These are phyloP conservation scores for Lactarius indigo DNA, from an alignment of 768 basidiomycete species.

Conservation along the genomic window DNA sequence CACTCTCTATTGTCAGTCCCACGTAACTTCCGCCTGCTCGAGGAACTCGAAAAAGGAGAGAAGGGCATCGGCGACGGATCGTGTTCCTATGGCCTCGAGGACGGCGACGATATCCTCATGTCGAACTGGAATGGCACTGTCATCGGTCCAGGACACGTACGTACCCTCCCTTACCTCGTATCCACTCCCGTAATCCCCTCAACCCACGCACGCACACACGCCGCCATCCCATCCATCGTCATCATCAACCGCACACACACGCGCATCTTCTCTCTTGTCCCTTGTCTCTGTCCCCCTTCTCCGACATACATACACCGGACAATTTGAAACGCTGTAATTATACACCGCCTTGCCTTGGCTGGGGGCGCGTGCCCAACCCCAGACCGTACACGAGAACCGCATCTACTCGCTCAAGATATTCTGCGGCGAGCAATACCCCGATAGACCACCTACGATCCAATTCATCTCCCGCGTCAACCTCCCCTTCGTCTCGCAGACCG, in stretches of 20 bases:
- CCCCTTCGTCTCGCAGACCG: conserved; percentile 75
- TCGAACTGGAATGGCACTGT: conserved; percentile 98
- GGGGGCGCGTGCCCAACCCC: conserved; percentile 6
- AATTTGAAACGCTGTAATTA: neutral
- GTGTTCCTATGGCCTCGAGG: conserved; percentile 94
- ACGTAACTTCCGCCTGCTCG: conserved; percentile 92
- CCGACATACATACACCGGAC: neutral
- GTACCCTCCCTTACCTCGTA: conserved; percentile 32
- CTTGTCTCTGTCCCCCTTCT: neutral
- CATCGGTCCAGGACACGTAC: conserved; percentile 94
- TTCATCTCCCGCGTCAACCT: conserved; percentile 91
- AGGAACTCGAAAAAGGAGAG: conserved; percentile 99
- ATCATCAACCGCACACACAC: conserved; percentile 6
- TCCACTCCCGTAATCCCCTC: conserved; percentile 6
- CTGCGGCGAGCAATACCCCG: conserved; percentile 76
- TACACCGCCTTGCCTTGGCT: neutral
- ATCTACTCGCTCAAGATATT: conserved; percentile 94
- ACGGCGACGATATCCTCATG: conserved; percentile 96
- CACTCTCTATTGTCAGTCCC: conserved; percentile 58
- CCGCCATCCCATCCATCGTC: neutral
- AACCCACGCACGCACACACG: conserved; percentile 5
- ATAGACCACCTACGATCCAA: conserved; percentile 71
- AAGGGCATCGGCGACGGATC: conserved; percentile 99
- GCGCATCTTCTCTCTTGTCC: conserved; percentile 9
- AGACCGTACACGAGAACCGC: conserved; percentile 98